These are phyloP conservation scores for Oryza meyeriana DNA, from an alignment of 176 grass and related monocot species.

Conservation along the genomic window DNA sequence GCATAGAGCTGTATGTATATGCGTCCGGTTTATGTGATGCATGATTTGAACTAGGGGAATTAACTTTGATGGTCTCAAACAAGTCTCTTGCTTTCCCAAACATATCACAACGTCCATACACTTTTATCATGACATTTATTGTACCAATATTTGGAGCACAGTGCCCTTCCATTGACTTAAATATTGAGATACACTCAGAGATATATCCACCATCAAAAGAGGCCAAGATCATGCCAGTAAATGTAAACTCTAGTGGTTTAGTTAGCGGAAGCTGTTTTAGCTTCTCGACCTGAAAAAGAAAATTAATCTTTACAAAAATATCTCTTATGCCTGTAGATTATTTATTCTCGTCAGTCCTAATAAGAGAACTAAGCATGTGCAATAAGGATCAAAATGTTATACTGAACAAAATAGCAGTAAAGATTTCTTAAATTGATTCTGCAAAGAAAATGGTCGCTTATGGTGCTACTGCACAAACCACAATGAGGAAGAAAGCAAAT, in stretches of 20 bases:
- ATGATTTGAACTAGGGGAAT: conserved; percentile 32
- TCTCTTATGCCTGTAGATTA: not conserved
- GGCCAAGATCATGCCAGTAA: conserved; percentile 93
- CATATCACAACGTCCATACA: conserved; percentile 78
- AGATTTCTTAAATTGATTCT: conserved; percentile 11
- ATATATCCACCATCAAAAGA: conserved; percentile 83
- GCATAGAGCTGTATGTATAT: conserved; percentile 83
- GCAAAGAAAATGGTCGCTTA: conserved; percentile 7
- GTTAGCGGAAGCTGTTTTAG: conserved; percentile 62
- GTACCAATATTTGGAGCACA: conserved; percentile 86
- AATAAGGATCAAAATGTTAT: conserved; percentile 8
- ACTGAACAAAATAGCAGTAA: not conserved
- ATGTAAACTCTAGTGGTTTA: conserved; percentile 81
- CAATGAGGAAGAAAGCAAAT: not conserved
- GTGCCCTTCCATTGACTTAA: conserved; percentile 73
- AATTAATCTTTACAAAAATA: not conserved
- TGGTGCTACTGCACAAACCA: not conserved
- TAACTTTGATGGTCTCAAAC: conserved; percentile 63
- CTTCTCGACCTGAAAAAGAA: conserved; percentile 72
- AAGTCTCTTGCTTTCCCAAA: conserved; percentile 84
- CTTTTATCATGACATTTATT: conserved; percentile 89
- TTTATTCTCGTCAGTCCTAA: not conserved
- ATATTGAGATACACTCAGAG: conserved; percentile 77
- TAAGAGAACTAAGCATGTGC: not conserved
- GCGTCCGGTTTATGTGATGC: conserved; percentile 48